phyloP scores from a whole-genome alignment of 495 filamentous ascomycete genomes.

The Hypoxylon lenormandii region DNA sequence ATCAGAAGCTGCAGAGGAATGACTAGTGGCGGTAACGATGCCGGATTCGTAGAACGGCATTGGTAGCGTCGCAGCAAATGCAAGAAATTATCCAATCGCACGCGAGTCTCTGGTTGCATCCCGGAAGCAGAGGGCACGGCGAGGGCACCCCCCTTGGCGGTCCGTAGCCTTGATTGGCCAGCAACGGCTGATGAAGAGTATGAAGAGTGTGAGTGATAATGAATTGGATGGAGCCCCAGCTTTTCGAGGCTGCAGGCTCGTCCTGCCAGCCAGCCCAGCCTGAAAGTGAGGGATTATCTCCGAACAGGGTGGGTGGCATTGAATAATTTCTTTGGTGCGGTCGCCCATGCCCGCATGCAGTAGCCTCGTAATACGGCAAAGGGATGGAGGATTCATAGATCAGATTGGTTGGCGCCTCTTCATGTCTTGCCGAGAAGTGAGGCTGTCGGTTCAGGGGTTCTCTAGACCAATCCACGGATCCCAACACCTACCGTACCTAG shows the following conservation, averaged over 20 bases:
- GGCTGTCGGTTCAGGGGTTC: slow-evolving; percentile 51
- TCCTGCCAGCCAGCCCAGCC: slow-evolving; percentile 13
- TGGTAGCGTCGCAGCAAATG: slow-evolving; percentile 44
- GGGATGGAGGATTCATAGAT: slow-evolving; percentile 42
- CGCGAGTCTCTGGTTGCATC: slow-evolving; percentile 36
- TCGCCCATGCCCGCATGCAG: slow-evolving; percentile 50
- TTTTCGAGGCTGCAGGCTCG: slow-evolving; percentile 44
- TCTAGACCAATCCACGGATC: slow-evolving; percentile 39
- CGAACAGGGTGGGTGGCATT: slow-evolving; percentile 49
- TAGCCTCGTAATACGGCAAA: slow-evolving; percentile 53
- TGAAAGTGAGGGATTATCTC: slow-evolving; percentile 53
- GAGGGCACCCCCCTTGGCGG: slow-evolving; percentile 15
- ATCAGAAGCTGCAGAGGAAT: slow-evolving; percentile 41
- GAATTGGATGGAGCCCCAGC: slow-evolving; percentile 46
- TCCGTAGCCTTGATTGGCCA: slow-evolving; percentile 42
- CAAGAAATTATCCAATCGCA: slow-evolving; percentile 40
- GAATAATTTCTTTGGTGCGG: slow-evolving; percentile 48
- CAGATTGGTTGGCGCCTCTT: slow-evolving; percentile 43
- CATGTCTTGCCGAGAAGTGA: slow-evolving; percentile 53
- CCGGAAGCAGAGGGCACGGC: slow-evolving; percentile 21
- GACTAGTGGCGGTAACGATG: slow-evolving; percentile 46
- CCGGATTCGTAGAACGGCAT: slow-evolving; percentile 42
- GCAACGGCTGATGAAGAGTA: slow-evolving; percentile 11
- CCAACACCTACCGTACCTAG: no score
- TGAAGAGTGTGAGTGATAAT: slow-evolving; percentile 37